phyloP scores from a whole-genome alignment of 148 eudicot species.

The Selenicereus undatus region DNA sequence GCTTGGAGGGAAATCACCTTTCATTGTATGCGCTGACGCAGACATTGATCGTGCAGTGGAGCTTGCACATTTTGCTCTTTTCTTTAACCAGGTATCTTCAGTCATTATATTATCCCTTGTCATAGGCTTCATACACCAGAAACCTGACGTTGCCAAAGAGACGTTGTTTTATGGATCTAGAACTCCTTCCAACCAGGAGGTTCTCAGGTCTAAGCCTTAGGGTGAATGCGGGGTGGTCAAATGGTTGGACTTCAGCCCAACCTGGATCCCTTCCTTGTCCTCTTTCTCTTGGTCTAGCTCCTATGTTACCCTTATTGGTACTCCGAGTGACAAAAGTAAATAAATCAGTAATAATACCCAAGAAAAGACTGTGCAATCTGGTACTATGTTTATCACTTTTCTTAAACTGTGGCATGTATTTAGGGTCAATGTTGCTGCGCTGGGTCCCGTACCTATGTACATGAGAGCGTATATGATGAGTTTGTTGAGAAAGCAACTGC shows the following conservation, averaged over 20 bases:
- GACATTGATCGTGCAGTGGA: slow-evolving; percentile 60
- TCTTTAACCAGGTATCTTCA: slow-evolving; percentile 36
- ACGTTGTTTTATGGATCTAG: not conserved
- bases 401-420: not conserved
- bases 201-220: not conserved
- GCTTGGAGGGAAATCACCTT: slow-evolving; percentile 77
- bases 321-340: no score
- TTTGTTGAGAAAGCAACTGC: slow-evolving; percentile 87
- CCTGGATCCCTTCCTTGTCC: not conserved
- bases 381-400: not conserved
- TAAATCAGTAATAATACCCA: no score
- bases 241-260: not conserved
- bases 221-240: not conserved
- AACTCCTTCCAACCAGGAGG: not conserved
- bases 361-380: no score
- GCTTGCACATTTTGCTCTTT: slow-evolving; percentile 61
- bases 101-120: not conserved
- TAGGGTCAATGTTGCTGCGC: slow-evolving; percentile 99
- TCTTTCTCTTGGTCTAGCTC: not conserved
- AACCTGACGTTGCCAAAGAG: not conserved
- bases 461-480: slow-evolving; percentile 75
- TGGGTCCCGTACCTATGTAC: slow-evolving; percentile 89
- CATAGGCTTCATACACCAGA: not conserved
- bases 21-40: slow-evolving; percentile 60
- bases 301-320: not conserved